A percentile compares a stretch with the other conserved stretches of the same genome.
phyloP scores from a whole-genome alignment of 2,329 filamentous ascomycete species.

The Chaetomiaceae sp. region DNA sequence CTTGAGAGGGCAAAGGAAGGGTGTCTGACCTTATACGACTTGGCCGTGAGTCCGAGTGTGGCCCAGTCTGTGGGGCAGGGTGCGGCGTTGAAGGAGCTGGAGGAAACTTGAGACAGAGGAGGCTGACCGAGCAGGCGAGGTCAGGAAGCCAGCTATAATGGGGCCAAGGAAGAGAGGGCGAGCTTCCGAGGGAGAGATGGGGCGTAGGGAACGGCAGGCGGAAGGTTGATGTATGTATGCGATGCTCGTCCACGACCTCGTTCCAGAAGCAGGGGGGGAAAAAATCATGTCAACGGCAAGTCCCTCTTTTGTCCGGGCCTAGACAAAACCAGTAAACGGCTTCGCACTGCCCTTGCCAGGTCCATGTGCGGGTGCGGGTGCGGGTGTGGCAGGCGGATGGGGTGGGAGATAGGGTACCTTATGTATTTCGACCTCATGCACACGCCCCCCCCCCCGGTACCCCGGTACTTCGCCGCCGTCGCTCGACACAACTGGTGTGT shows the following conservation, averaged over 20 bases:
- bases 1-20: background rate
- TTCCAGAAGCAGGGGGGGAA: background rate
- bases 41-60: conserved; percentile 15
- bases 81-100: conserved; percentile 21
- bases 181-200: conserved; percentile 1
- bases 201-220: background rate
- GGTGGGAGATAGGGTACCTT: background rate
- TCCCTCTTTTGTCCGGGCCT: background rate
- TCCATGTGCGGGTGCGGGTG: no score
- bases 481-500: conserved; percentile 2
- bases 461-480: conserved; percentile 7
- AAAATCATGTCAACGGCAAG: conserved; percentile 8
- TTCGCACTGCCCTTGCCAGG: background rate
- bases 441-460: background rate
- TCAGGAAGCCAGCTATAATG: conserved; percentile 15
- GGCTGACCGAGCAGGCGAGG: conserved; percentile 17
- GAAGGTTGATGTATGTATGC: background rate
- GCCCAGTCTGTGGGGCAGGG: conserved; percentile 19
- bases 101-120: conserved; percentile 21
- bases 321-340: background rate
- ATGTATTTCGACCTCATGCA: background rate
- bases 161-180: conserved; percentile 9
- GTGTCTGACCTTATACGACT: conserved; percentile 17
- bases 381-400: no score
- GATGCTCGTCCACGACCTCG: background rate